Conservation (phyloP, 208 protist species). For the Naegleria gruberi region DNA sequence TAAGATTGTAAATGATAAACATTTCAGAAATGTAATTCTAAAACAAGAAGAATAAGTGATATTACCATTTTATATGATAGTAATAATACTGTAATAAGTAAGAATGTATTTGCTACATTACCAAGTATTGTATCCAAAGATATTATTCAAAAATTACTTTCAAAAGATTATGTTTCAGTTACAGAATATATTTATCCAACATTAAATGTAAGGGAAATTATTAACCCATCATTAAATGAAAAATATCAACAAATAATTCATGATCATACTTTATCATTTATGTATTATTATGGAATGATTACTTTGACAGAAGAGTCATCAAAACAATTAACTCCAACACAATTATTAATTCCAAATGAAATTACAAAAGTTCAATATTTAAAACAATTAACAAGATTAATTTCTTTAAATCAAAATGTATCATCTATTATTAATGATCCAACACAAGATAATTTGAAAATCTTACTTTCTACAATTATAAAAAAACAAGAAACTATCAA, state of each 20-base stretch:
- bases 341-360: neutral
- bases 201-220: neutral
- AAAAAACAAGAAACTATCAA: too few relatives aligned
- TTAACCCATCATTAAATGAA: neutral
- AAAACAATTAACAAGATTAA: too few relatives aligned
- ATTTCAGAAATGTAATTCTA: neutral
- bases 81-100: neutral
- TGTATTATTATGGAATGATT: neutral
- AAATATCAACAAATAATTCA: neutral
- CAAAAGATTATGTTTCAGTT: neutral
- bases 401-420: too few relatives aligned
- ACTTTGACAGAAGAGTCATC: neutral
- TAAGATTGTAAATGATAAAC: neutral
- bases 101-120: neutral
- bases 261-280: neutral
- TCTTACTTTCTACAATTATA: too few relatives aligned
- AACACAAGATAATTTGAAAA: too few relatives aligned
- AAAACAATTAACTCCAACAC: neutral
- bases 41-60: neutral
- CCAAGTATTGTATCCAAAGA: neutral
- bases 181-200: neutral
- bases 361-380: neutral
- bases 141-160: neutral
- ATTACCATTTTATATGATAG: neutral
- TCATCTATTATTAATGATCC: too few relatives aligned